phyloP scores from a whole-genome alignment of 2,329 filamentous ascomycete species.

The Penicillium sp. region DNA sequence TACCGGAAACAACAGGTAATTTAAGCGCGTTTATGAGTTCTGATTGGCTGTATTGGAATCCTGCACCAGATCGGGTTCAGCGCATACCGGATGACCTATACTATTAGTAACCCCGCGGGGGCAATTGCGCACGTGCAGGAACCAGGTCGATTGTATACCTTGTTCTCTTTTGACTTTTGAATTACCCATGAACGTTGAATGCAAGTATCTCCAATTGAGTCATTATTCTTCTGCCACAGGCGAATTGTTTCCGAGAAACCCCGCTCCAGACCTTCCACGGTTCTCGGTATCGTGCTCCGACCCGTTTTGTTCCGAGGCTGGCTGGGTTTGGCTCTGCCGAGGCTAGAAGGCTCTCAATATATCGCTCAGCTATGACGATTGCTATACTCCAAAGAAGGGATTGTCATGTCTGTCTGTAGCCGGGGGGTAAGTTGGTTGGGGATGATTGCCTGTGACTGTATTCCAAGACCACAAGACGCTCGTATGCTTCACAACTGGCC shows the following conservation, averaged over 20 bases:
- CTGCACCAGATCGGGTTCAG: constrained; percentile 2
- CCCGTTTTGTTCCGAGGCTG: constrained; percentile 27
- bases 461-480: constrained; percentile 20
- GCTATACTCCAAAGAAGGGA: neutral
- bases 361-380: constrained; percentile 5
- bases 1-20: constrained; percentile 1
- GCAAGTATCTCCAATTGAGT: neutral
- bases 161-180: neutral
- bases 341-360: constrained; percentile 5
- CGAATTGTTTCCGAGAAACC: neutral
- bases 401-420: neutral
- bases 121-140: constrained; percentile 23
- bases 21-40: neutral
- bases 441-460: constrained; percentile 5
- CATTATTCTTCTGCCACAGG: neutral
- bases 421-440: neutral
- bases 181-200: neutral
- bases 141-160: constrained; percentile 1
- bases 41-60: constrained; percentile 12
- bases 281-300: constrained; percentile 4
- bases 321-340: constrained; percentile 4
- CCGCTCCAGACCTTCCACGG: constrained; percentile 3
- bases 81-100: constrained; percentile 10
- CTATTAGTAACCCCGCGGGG: constrained; percentile 12
- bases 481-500: constrained; percentile 22